Conservation (phyloP, 805 yeast genomes). For the Metschnikowia lachancei region DNA sequence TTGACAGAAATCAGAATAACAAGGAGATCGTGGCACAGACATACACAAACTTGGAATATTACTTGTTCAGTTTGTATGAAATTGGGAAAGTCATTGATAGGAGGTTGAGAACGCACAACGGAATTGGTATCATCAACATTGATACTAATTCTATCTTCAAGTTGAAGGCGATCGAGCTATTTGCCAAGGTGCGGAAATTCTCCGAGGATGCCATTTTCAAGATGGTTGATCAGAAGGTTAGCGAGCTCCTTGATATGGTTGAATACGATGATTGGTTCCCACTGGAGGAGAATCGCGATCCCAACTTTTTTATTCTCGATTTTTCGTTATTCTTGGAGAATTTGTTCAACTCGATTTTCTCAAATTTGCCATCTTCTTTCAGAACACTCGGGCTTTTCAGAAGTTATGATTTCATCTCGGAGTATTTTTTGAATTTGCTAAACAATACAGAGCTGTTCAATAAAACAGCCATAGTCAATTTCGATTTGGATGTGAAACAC, state of each 20-base stretch:
- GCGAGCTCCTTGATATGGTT: slow-evolving; percentile 76
- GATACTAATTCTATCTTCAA: slow-evolving; percentile 39
- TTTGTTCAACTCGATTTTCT: slow-evolving; percentile 80
- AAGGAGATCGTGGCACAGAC: slow-evolving; percentile 91
- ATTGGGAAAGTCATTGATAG: slow-evolving; percentile 49
- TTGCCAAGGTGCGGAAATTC: slow-evolving; percentile 57
- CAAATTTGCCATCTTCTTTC: slow-evolving; percentile 74
- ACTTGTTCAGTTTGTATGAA: slow-evolving; percentile 70
- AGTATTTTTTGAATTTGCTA: slow-evolving; percentile 61
- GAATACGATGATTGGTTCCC: slow-evolving; percentile 81
- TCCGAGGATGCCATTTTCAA: slow-evolving; percentile 82
- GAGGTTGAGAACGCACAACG: slow-evolving; percentile 37
- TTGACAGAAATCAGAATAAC: slow-evolving; percentile 63
- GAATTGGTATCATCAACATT: slow-evolving; percentile 39
- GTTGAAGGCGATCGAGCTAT: slow-evolving; percentile 50
- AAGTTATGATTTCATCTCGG: slow-evolving; percentile 81
- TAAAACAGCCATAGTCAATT: slow-evolving; percentile 62
- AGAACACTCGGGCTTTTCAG: slow-evolving; percentile 78
- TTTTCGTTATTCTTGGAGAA: slow-evolving; percentile 82
- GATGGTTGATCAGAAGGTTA: slow-evolving; percentile 76
- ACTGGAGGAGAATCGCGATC: slow-evolving; percentile 48
- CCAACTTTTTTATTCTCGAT: slow-evolving; percentile 74
- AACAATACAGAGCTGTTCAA: slow-evolving; percentile 56
- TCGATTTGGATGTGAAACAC: slow-evolving; percentile 75
- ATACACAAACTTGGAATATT: slow-evolving; percentile 82